Evolutionary conservation across 495 filamentous ascomycete species (phyloP).

Genomic region (Rostrohypoxylon terebratum): DNA sequence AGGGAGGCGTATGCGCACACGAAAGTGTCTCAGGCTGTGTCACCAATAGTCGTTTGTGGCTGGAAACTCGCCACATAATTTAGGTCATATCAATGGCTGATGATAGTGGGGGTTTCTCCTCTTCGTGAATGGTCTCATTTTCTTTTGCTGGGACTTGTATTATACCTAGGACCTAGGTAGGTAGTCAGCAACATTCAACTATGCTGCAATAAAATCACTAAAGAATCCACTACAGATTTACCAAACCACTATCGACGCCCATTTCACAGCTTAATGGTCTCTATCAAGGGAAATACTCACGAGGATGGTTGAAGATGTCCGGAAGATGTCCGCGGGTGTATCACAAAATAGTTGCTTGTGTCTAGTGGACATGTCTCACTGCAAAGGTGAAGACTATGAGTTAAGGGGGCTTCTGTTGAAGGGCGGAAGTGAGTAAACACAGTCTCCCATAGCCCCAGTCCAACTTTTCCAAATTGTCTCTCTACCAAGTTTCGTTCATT

Average conservation of each 20-base stretch:
- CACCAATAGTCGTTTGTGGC: slow-evolving; percentile 28
- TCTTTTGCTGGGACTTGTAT: not conserved
- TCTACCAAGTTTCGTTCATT: not conserved
- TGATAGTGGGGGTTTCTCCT: not conserved
- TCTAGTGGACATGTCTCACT: slow-evolving; percentile 30
- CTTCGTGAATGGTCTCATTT: not conserved
- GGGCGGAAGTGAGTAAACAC: slow-evolving; percentile 13
- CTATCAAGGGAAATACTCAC: no score
- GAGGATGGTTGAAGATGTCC: not conserved
- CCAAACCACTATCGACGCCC: no score
- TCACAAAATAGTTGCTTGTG: slow-evolving; percentile 11
- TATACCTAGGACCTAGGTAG: no score
- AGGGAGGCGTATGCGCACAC: slow-evolving; percentile 19
- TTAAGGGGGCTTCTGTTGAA: not conserved
- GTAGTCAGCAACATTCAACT: not conserved
- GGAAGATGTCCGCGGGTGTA: slow-evolving; percentile 10
- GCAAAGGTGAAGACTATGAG: not conserved
- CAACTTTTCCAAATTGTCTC: not conserved
- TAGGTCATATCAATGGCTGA: slow-evolving; percentile 6
- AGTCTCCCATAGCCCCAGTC: not conserved
- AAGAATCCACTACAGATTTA: no score
- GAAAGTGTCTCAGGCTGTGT: slow-evolving; percentile 38
- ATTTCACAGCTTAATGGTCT: not conserved
- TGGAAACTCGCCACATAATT: slow-evolving; percentile 26
- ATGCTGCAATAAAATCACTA: not conserved